These are phyloP conservation scores for Ligustrum vulgare DNA, from an alignment of 257 asterid species.

Conservation along the genomic window DNA sequence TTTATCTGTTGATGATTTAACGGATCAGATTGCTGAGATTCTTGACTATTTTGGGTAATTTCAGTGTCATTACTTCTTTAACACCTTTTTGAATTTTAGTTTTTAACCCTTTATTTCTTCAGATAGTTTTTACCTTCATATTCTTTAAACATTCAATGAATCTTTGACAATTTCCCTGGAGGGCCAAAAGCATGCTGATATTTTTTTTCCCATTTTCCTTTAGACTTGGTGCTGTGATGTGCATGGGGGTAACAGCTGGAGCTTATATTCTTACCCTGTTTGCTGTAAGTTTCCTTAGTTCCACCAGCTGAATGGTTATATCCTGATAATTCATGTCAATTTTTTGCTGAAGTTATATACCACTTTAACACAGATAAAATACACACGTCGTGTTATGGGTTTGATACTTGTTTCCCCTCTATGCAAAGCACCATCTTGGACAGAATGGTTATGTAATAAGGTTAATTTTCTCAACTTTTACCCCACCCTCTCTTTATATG, in stretches of 20 bases:
- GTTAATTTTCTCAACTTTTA: conserved; percentile 35
- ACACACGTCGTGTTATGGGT: conserved; percentile 76
- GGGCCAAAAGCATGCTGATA: conserved; percentile 17
- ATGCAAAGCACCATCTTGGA: conserved; percentile 96
- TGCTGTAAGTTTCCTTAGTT: conserved; percentile 60
- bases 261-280: conserved; percentile 89
- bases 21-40: conserved; percentile 78
- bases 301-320: not conserved
- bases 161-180: conserved; percentile 2
- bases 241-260: conserved; percentile 96
- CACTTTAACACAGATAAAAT: conserved; percentile 58
- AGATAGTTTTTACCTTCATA: not conserved
- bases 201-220: conserved; percentile 19
- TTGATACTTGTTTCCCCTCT: conserved; percentile 92
- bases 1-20: conserved; percentile 66
- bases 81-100: not conserved
- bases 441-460: conserved; percentile 96
- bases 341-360: conserved; percentile 22
- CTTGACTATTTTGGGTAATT: conserved; percentile 74
- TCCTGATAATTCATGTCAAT: conserved; percentile 18
- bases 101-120: conserved; percentile 8
- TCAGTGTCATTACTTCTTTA: conserved; percentile 10
- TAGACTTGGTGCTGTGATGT: conserved; percentile 94
- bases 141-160: not conserved
- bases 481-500: not conserved